Base-by-base conservation (phyloP, 169 alveolate genomes). In the Hepatocystis sp. region DNA sequence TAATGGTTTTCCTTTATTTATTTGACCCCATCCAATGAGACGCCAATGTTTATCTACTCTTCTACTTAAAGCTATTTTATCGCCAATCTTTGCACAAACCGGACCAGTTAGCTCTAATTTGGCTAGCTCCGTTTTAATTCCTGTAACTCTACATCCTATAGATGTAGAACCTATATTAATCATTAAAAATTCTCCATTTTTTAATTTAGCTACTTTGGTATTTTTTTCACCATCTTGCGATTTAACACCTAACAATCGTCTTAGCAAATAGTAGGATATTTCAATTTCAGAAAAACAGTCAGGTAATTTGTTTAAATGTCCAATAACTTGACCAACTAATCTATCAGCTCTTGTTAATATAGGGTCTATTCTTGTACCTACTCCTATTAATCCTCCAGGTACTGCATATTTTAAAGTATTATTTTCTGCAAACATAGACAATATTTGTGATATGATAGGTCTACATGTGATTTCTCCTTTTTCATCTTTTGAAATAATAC, bases 21-120 rank as follows among this genome's bases (percentile, higher is more conserved):
- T 97, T 84, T 94, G 98, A 25, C 99, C 99, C 98, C 99, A 98
- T 19, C 99, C 99, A 89, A 98, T 98, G 19, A 98, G 95, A 78
- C 99, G 94, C 98, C 99, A 98, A 91, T 97, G 98, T 90, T 97
- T 97, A 66, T 96, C 99, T 28, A 98, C 97, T 88, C 99, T 97
- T 84, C 99, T 95, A 58, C 99, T 95, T 66, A 98, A 93, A 17
- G 99, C 99, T 10, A 98, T 96, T 93, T 98, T 98, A 91, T 98
- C 99, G 56, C 99, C 99, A 27, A 96, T 93, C 90, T 92, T 85
- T 47, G 98, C 93, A 89, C 99, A 96, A 40, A 96, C 98, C 30
- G 98, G 99, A 15, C 96, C 95, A 0, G 95, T 93, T 39, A 97
- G 91, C 67, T 94, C 98, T 28, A 96, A 91, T 89, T 93, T 95